Evolutionary conservation across 768 basidiomycete species (phyloP).

Genomic region (Exsudoporus frostii): DNA sequence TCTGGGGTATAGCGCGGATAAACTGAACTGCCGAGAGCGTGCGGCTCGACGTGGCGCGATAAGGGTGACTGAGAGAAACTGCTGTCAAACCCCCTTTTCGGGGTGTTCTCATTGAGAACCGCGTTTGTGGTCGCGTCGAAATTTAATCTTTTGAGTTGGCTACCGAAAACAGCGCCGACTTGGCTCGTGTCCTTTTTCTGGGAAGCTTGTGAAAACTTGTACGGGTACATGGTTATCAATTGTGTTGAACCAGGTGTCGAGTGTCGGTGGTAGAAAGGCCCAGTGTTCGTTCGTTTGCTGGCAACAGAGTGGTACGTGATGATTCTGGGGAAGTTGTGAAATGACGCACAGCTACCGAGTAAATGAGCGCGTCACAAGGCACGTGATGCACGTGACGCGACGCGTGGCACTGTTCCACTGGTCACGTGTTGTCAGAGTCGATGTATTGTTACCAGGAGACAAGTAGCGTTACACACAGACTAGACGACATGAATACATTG

Average conservation of each 20-base stretch:
- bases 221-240: slow-evolving; percentile 11
- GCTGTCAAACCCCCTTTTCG: slow-evolving; percentile 5
- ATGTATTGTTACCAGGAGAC: neutral
- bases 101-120: slow-evolving; percentile 3
- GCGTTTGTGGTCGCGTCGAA: slow-evolving; percentile 6
- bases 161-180: slow-evolving; percentile 1
- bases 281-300: neutral
- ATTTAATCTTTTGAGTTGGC: slow-evolving; percentile 8
- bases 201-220: slow-evolving; percentile 16
- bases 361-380: slow-evolving; percentile 6
- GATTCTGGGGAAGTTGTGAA: neutral
- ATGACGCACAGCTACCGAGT: neutral
- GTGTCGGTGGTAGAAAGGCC: neutral
- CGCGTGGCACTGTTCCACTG: no score
- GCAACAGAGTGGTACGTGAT: neutral
- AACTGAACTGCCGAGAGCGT: slow-evolving; percentile 3
- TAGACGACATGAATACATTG: neutral
- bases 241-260: no score
- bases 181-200: slow-evolving; percentile 10
- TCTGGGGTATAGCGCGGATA: slow-evolving; percentile 3
- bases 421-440: no score
- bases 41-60: slow-evolving; percentile 13
- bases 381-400: slow-evolving; percentile 17
- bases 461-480: neutral
- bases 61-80: slow-evolving; percentile 8